Evolutionary conservation across 148 eudicot species (phyloP).

Genomic region (Talinum fruticosum): DNA sequence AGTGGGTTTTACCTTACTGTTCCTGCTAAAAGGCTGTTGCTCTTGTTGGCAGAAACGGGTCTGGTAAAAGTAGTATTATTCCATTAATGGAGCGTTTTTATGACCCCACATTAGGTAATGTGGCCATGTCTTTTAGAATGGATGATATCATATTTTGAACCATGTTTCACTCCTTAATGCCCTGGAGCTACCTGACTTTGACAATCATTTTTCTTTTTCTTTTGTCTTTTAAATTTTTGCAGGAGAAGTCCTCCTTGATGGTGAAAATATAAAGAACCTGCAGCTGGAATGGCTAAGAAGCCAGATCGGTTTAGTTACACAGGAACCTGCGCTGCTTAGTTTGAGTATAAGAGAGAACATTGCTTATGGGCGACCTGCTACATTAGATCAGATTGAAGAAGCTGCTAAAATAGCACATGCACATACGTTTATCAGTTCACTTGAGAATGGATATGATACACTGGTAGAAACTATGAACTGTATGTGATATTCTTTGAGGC

Average conservation of each 20-base stretch:
- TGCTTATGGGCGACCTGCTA: conserved; percentile 85
- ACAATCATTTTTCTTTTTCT: neutral
- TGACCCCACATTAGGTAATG: conserved; percentile 95
- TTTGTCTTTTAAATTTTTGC: conserved; percentile 29
- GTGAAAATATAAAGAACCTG: conserved; percentile 91
- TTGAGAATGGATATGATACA: conserved; percentile 85
- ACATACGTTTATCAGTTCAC: conserved; percentile 89
- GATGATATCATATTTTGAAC: conserved; percentile 1
- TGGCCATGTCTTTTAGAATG: neutral
- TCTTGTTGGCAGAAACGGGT: conserved; percentile 97
- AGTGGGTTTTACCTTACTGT: conserved; percentile 97
- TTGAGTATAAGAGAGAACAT: conserved; percentile 90
- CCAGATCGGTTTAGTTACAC: conserved; percentile 94
- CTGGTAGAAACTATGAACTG: conserved; percentile 49
- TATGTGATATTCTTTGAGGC: neutral
- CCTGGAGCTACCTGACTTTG: conserved; percentile 3
- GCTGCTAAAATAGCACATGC: conserved; percentile 98
- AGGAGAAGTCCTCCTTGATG: conserved; percentile 98
- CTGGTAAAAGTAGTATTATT: conserved; percentile 97
- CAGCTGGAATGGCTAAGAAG: conserved; percentile 95
- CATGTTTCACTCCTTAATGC: conserved; percentile 4
- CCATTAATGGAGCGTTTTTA: conserved; percentile 98
- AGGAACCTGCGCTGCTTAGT: conserved; percentile 96
- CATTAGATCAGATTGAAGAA: conserved; percentile 88
- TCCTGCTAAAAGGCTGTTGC: conserved; percentile 97